Conservation (phyloP, 306 rosid species). For the Malus fusca region DNA sequence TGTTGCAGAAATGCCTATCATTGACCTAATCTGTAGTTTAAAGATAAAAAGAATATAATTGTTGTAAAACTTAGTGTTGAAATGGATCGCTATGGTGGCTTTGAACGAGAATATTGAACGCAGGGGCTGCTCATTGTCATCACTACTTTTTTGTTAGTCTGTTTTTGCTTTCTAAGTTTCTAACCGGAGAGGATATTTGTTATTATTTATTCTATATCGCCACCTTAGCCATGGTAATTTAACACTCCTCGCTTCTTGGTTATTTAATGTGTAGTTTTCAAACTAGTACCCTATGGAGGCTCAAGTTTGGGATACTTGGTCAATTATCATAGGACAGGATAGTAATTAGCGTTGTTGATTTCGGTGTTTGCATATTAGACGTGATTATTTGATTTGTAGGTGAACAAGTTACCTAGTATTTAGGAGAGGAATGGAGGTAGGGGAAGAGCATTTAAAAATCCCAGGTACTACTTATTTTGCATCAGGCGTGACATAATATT, state of each 20-base stretch:
- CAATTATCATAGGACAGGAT: neutral
- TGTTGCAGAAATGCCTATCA: neutral
- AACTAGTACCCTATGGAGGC: neutral
- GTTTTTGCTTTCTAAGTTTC: neutral
- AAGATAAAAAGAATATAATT: neutral
- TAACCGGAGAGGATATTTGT: neutral
- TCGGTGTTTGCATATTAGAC: neutral
- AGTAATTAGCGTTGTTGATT: neutral
- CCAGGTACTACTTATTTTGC: neutral
- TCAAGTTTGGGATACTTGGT: neutral
- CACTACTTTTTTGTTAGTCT: neutral
- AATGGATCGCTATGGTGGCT: neutral
- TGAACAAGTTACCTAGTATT: neutral
- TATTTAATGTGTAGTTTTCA: neutral
- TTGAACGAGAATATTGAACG: neutral
- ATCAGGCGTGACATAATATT: neutral
- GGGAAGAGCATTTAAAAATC: neutral
- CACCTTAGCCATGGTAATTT: neutral
- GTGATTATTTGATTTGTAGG: neutral
- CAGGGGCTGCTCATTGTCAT: neutral
- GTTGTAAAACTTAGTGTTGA: neutral
- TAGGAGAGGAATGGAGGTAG: neutral
- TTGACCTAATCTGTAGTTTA: neutral
- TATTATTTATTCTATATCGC: neutral
- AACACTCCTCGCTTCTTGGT: neutral